These are phyloP conservation scores for Ganoderma lingzhi DNA, from an alignment of 1,284 basidiomycete species.

Conservation along the genomic window DNA sequence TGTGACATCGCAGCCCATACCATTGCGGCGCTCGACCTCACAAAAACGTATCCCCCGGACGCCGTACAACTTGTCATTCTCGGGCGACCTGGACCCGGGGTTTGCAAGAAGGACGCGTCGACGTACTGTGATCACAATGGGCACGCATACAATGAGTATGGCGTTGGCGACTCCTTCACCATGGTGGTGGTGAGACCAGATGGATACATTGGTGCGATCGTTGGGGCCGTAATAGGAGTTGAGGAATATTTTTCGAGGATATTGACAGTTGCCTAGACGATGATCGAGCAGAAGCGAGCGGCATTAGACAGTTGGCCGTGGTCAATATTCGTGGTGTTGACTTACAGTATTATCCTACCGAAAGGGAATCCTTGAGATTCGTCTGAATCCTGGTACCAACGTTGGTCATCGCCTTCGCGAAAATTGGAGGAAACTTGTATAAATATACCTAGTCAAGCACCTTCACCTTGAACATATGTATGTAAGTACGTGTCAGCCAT, in stretches of 20 bases:
- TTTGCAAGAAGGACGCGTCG: not conserved
- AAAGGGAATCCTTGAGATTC: not conserved
- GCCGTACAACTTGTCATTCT: constrained; percentile 25
- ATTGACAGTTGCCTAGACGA: not conserved
- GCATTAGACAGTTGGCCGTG: too few species aligned
- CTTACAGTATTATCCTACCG: not conserved
- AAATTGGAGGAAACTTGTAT: not conserved
- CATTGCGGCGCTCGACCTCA: not conserved
- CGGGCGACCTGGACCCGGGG: not conserved
- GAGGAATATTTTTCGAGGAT: constrained; percentile 30
- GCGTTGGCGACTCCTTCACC: constrained; percentile 20
- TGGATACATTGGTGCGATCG: constrained; percentile 37
- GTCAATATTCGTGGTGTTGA: not conserved
- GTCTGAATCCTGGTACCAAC: not conserved
- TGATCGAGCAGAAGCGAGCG: not conserved
- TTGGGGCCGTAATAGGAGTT: constrained; percentile 23
- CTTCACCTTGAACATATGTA: too few species aligned
- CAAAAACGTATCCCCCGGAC: constrained; percentile 7
- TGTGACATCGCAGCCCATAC: not conserved
- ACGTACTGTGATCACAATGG: constrained; percentile 30
- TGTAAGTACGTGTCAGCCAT: too few species aligned
- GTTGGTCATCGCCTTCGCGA: not conserved
- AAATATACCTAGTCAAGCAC: too few species aligned
- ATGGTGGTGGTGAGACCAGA: constrained; percentile 39
- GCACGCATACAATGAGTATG: constrained; percentile 32